Conservation (phyloP, 192 early-diverging fungal genomes). For the Backusella westeae region DNA sequence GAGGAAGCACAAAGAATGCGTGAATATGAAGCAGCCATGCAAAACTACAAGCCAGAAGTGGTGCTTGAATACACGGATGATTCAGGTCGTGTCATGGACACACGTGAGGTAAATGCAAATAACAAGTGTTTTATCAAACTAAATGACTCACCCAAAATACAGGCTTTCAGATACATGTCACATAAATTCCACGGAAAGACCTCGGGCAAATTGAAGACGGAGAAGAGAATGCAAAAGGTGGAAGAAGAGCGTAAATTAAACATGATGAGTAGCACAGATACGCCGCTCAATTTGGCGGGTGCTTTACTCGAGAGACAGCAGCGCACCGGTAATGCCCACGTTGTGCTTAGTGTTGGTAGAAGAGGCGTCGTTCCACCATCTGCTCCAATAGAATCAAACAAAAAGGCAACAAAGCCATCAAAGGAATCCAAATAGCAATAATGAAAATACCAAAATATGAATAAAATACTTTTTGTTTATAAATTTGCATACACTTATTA, state of each 20-base stretch:
- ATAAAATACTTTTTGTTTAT: not conserved
- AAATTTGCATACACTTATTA: too few relatives aligned
- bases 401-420: not conserved
- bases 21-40: conserved; percentile 81
- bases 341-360: conserved; percentile 81
- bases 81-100: conserved; percentile 71
- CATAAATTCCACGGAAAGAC: conserved; percentile 96
- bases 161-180: conserved; percentile 86
- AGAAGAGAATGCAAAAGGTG: conserved; percentile 79
- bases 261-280: conserved; percentile 71
- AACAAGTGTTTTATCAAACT: not conserved
- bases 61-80: conserved; percentile 92
- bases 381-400: not conserved
- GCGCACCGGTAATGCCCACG: conserved; percentile 69
- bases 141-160: not conserved
- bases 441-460: not conserved
- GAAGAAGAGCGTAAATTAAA: conserved; percentile 78
- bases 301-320: conserved; percentile 72
- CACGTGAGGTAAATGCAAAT: conserved; percentile 67
- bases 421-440: not conserved
- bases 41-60: conserved; percentile 89
- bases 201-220: conserved; percentile 92
- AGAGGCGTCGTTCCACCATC: conserved; percentile 43
- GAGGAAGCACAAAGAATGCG: conserved; percentile 64
- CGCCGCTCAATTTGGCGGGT: conserved; percentile 72